Evolutionary conservation across 164 flowering plant genomes (phyloP), one percentile per base, ranked within the genome.

Genomic region (Annona squamosa): DNA sequence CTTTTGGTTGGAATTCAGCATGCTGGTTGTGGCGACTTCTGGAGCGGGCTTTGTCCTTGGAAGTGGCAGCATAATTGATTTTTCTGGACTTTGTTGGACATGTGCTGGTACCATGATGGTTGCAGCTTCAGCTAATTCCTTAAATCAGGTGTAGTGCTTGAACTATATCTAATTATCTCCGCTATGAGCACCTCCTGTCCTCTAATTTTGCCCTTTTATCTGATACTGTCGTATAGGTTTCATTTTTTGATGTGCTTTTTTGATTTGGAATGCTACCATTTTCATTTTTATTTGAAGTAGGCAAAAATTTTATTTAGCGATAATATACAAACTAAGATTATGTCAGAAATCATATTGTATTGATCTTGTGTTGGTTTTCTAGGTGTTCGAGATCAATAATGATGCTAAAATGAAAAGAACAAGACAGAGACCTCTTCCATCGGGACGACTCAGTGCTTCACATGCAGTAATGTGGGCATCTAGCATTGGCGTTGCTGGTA

Each of bases 61-160:
- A 52, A 95, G 97, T 81, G 97, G 93, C 41, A 77, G 72, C 75
- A 70, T 83, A 3, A 75, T 95, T 75, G 98, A 92, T 80, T 75
- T 86, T 71, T 77, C 87, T 4, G 97, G 93, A 65, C 93, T 93
- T 79, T 90, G 90, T 83, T 89, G 81, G 77, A 91, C 99, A 2
- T 93, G 99, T 85, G 85, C 90, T 69, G 99, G 97, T 48, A 95
- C 99, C 16, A 95, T 95, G 99, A 91, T 95, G 99, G 96, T 89
- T 77, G 94, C 99, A 44, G 92, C 98, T 46, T 84, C 99, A 74
- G 99, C 99, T 13, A 91, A 85, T 79, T 87, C 99, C 59, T 82
- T 93, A 72, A 95, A 93, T 82, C 99, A 95, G 94, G 99, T 95
- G 48, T 5, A 46, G 46, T 44, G 59, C 63, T 67, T 66, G 19